phyloP scores from a whole-genome alignment of 1,284 basidiomycete species.

The Tranzscheliella williamsii region DNA sequence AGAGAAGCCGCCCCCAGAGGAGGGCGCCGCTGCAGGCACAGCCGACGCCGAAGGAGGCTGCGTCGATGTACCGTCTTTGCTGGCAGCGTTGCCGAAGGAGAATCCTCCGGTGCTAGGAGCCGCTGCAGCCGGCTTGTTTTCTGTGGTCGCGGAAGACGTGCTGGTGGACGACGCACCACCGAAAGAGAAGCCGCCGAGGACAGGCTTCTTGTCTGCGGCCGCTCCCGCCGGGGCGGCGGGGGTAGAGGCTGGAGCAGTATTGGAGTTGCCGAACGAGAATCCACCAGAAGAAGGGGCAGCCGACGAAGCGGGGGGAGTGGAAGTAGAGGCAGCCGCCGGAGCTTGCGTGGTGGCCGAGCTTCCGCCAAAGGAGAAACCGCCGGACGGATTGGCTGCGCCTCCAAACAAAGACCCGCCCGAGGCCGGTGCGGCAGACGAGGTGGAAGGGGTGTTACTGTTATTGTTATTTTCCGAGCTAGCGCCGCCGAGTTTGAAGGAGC shows the following conservation, averaged over 20 bases:
- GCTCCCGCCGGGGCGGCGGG: constrained; percentile 1
- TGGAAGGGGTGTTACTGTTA: neutral
- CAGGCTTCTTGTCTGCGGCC: constrained; percentile 36
- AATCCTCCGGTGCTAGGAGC: constrained; percentile 20
- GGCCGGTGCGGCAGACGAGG: neutral
- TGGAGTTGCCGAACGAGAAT: constrained; percentile 30
- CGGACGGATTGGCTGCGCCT: neutral
- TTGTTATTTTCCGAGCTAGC: neutral
- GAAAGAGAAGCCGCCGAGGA: constrained; percentile 18
- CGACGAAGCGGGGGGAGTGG: too few relatives aligned
- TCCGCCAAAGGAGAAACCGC: constrained; percentile 42
- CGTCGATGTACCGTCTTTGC: neutral
- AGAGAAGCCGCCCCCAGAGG: constrained; percentile 17
- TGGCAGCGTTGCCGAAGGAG: constrained; percentile 13
- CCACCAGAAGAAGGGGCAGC: constrained; percentile 45
- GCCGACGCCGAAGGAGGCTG: neutral
- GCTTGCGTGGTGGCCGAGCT: constrained; percentile 19
- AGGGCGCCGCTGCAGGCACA: neutral
- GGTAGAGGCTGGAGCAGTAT: constrained; percentile 1
- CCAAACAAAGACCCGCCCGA: neutral
- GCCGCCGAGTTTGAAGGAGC: neutral
- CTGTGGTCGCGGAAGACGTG: constrained; percentile 1
- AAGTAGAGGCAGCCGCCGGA: too few relatives aligned
- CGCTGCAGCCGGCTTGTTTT: constrained; percentile 19
- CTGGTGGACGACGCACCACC: constrained; percentile 9